Percentiles rank a stretch among this genome's conserved stretches.
Evolutionary conservation across 164 flowering plant species (phyloP).

Genomic region (Nymphaea thermarum): DNA sequence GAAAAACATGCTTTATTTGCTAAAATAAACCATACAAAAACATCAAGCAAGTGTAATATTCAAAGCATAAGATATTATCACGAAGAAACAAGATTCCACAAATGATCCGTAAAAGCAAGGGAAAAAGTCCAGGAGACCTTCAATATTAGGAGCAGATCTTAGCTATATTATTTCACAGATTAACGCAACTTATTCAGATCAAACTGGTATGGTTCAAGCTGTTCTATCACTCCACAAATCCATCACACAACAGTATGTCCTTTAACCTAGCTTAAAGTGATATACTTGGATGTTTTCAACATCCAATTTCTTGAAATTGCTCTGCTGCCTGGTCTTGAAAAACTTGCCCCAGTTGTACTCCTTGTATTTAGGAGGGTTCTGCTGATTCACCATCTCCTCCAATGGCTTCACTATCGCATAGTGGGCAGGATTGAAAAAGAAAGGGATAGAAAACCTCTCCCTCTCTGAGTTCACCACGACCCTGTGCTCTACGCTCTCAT

Average conservation of each 20-base stretch:
- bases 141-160: no score
- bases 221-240: background rate
- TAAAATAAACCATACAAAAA: no score
- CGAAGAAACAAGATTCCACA: no score
- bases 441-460: slow-evolving; percentile 59
- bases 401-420: slow-evolving; percentile 35
- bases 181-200: no score
- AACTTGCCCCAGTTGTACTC: slow-evolving; percentile 36
- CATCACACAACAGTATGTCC: background rate
- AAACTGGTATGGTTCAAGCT: no score
- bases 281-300: slow-evolving; percentile 31
- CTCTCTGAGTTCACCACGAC: slow-evolving; percentile 37
- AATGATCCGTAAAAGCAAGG: no score
- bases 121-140: no score
- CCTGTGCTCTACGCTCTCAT: slow-evolving; percentile 61
- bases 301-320: slow-evolving; percentile 35
- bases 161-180: no score
- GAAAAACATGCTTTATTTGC: no score
- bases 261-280: slow-evolving; percentile 21
- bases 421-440: slow-evolving; percentile 40
- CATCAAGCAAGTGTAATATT: no score
- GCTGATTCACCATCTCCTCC: slow-evolving; percentile 26
- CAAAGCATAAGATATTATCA: no score
- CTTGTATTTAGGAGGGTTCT: slow-evolving; percentile 23
- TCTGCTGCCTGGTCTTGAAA: slow-evolving; percentile 15